Conservation (phyloP, 1,284 basidiomycete genomes). For the Schizophyllum amplum region DNA sequence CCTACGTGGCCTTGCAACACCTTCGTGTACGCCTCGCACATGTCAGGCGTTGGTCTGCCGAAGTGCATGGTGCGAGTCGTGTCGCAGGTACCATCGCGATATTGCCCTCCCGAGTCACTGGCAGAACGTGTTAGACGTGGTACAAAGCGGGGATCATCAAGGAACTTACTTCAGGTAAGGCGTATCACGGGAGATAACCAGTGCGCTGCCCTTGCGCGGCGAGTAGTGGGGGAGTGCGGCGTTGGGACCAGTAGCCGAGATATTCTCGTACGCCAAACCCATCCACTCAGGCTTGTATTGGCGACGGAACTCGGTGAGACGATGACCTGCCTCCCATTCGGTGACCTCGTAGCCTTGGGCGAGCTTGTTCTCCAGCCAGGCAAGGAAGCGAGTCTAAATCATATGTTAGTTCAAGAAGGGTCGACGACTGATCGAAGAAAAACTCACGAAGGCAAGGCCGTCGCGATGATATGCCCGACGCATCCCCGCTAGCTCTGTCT, state of each 20-base stretch:
- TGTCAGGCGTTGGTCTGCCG: conserved; percentile 72
- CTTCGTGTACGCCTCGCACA: conserved; percentile 87
- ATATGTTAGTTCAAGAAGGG: conserved; percentile 16
- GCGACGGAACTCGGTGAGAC: conserved; percentile 74
- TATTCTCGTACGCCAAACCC: conserved; percentile 91
- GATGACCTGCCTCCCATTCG: conserved; percentile 87
- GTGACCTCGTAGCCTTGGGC: conserved; percentile 72
- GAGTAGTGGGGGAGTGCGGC: conserved; percentile 92
- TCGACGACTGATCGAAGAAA: conserved; percentile 5
- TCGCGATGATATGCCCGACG: conserved; percentile 84
- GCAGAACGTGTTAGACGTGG: conserved; percentile 8
- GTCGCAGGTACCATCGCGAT: conserved; percentile 88
- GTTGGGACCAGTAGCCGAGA: conserved; percentile 87
- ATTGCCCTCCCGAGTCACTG: conserved; percentile 87
- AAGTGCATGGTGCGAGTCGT: conserved; percentile 90
- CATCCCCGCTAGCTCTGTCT: conserved; percentile 77
- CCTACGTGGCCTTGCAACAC: conserved; percentile 93
- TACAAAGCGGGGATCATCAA: conserved; percentile 4
- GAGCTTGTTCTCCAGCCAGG: conserved; percentile 86
- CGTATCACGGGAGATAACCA: conserved; percentile 66
- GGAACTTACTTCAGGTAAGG: conserved; percentile 82
- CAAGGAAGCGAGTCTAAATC: conserved; percentile 64
- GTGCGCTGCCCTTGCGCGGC: conserved; percentile 65
- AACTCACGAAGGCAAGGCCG: conserved; percentile 80
- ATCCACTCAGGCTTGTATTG: conserved; percentile 64